Evolutionary conservation across 768 basidiomycete genomes (phyloP), one percentile per base, ranked within the genome.

Genomic region (Coprinopsis strossmayeri): DNA sequence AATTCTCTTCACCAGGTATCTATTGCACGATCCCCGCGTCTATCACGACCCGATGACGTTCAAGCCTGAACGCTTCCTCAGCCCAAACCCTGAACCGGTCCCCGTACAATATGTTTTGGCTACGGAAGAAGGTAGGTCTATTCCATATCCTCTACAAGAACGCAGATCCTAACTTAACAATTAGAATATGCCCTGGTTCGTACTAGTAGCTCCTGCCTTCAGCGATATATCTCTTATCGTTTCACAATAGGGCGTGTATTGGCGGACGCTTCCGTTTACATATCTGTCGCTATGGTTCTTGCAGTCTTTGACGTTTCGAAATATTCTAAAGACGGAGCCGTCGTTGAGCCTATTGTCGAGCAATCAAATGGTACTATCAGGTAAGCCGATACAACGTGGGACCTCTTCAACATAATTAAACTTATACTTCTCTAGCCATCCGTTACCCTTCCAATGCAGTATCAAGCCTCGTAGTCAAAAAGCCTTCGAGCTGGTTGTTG

Each of bases 291-390:
- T 2, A 70, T 70, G 68, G 55, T 68, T 5, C 53, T 74, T n/a
- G 65, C 72, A 0, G 66, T 67, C 5, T 74, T 73, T 53, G 56
- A 70, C 51, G 69, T 74, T 41, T 53, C 61, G 4, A 65, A 65
- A 35, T 37, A 49, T n/a, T 43, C 56, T 5, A 60, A 64, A 26
- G 34, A 51, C 17, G 58, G 57, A 18, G 46, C 53, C 23, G 53
- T 55, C 20, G 53, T 70, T 3, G 66, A 66, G 38, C 70, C 71
- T 5, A 61, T 64, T 38, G 30, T 69, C 0, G 72, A 73, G 13
- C 71, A 72, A 5, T 68, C 68, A 12, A 63, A 68, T 9, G 76
- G 76, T 10, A 71, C 68, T 0, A 73, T 77, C 53, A 77, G 74
- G 74, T 71, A 30, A 26, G 58, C 23, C 27, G 3, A 26, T 42